These are phyloP conservation scores for Acrocalymma vagum DNA, from an alignment of 2,329 filamentous ascomycete species.

Conservation along the genomic window DNA sequence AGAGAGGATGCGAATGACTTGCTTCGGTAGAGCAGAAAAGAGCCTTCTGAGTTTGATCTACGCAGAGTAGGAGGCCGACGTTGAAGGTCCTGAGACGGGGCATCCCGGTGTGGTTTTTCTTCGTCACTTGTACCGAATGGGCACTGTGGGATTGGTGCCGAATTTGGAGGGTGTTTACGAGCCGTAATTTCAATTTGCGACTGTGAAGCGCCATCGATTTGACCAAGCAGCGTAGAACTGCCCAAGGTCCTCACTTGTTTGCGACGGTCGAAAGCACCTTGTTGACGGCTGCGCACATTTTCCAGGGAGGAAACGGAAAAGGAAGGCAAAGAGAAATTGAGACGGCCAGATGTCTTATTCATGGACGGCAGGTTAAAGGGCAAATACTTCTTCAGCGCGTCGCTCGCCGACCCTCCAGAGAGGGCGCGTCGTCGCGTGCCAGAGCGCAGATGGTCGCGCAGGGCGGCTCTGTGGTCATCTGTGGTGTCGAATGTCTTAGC, in stretches of 20 bases:
- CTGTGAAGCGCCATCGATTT: constrained; percentile 30
- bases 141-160: constrained; percentile 24
- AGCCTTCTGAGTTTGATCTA: constrained; percentile 78
- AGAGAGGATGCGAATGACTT: constrained; percentile 82
- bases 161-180: constrained; percentile 13
- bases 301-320: constrained; percentile 40
- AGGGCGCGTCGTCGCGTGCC: constrained; percentile 48
- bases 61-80: constrained; percentile 54
- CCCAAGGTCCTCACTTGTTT: constrained; percentile 26
- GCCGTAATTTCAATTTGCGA: constrained; percentile 17
- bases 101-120: constrained; percentile 6
- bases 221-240: constrained; percentile 8
- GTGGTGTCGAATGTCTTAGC: constrained; percentile 46
- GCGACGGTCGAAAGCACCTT: constrained; percentile 15
- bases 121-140: constrained; percentile 18
- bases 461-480: constrained; percentile 44
- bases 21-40: constrained; percentile 74
- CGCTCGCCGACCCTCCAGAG: constrained; percentile 46
- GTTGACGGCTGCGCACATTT: constrained; percentile 19
- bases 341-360: constrained; percentile 43
- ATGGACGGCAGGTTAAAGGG: constrained; percentile 48
- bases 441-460: constrained; percentile 48
- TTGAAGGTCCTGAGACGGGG: constrained; percentile 13
- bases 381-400: constrained; percentile 45
- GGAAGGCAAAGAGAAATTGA: constrained; percentile 47